A percentile compares a stretch with the other conserved stretches of the same genome.
Evolutionary conservation across 345 rosid genomes (phyloP).

Genomic region (Eucalyptus paniculata): DNA sequence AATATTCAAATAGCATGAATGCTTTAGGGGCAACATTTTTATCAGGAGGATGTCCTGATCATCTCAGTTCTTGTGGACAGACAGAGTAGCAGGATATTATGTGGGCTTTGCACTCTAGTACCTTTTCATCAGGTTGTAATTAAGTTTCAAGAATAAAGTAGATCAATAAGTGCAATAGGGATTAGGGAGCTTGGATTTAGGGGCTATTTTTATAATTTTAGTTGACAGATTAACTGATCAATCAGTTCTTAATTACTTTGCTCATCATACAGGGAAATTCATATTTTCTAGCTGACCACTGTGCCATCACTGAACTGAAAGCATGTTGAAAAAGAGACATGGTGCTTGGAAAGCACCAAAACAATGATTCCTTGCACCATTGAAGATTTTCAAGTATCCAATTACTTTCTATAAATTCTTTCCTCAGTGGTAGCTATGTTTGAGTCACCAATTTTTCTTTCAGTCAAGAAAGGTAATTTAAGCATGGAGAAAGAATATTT

Average conservation of each 20-base stretch:
- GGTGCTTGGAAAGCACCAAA: neutral
- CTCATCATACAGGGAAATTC: neutral
- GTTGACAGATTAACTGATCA: neutral
- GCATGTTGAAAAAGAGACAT: neutral
- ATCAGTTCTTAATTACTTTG: neutral
- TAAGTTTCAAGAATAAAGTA: neutral
- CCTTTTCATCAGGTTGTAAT: neutral
- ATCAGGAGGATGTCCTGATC: neutral
- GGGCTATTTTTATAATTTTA: neutral
- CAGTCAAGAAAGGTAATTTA: neutral
- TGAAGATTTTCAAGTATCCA: neutral
- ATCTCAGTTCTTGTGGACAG: neutral
- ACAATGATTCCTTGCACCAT: neutral
- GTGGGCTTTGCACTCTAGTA: neutral
- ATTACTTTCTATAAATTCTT: neutral
- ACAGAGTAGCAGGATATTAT: neutral
- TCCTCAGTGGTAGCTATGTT: neutral
- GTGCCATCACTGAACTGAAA: neutral
- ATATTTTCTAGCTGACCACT: neutral
- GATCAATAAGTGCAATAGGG: neutral
- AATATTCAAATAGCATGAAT: neutral
- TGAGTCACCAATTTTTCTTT: neutral
- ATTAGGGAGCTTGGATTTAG: neutral
- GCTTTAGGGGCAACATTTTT: neutral
- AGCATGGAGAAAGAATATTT: neutral